Percentiles rank a stretch among this genome's conserved stretches.
Evolutionary conservation across 331 rosid genomes (phyloP).

Genomic region (Quercus tomentella): DNA sequence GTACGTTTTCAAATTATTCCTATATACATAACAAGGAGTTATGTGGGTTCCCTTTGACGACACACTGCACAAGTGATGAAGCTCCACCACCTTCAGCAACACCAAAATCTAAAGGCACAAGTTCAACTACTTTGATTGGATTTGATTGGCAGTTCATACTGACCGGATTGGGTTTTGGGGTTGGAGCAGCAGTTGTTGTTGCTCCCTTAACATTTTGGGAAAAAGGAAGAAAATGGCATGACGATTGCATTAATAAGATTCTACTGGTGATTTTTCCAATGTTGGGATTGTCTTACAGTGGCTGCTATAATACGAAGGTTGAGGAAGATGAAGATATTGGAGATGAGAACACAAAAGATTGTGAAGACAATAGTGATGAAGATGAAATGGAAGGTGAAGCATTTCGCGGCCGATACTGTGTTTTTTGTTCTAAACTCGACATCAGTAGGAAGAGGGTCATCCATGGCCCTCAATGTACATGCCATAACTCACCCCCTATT

Average conservation of each 20-base stretch:
- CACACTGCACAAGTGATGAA: neutral
- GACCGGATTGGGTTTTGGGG: constrained; percentile 74
- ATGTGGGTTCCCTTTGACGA: constrained; percentile 50
- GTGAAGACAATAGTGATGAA: constrained; percentile 29
- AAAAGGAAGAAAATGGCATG: constrained; percentile 66
- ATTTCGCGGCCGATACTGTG: constrained; percentile 53
- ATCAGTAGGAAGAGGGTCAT: constrained; percentile 41
- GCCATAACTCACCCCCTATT: constrained; percentile 38
- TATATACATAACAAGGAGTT: constrained; percentile 37
- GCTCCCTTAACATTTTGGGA: constrained; percentile 57
- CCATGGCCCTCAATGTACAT: constrained; percentile 68
- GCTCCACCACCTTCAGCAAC: neutral
- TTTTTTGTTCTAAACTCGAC: constrained; percentile 79
- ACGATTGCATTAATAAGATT: constrained; percentile 38
- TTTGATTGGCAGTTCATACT: constrained; percentile 61
- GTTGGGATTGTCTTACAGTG: constrained; percentile 48
- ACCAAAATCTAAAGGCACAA: neutral
- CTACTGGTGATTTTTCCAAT: constrained; percentile 55
- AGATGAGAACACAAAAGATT: constrained; percentile 19
- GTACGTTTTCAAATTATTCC: constrained; percentile 25
- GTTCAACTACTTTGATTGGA: constrained; percentile 3
- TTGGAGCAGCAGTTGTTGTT: constrained; percentile 67
- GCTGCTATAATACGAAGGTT: constrained; percentile 23
- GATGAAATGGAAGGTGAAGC: constrained; percentile 23
- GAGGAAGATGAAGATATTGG: constrained; percentile 36